These are phyloP conservation scores for Aspergillus aculeatus DNA, from an alignment of 2,329 filamentous ascomycete species.

Conservation along the genomic window DNA sequence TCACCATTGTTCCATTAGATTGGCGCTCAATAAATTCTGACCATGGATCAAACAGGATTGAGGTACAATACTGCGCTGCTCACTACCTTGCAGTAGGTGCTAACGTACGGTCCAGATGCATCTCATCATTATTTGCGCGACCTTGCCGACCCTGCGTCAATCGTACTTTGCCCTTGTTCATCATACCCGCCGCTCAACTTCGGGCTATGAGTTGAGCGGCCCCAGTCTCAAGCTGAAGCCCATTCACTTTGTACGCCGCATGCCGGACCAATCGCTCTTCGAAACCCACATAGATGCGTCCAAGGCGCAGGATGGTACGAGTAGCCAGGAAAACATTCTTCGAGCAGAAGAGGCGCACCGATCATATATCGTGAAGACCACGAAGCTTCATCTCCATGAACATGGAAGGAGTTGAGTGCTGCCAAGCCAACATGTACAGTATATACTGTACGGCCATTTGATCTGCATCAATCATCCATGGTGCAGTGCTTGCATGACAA, in stretches of 20 bases:
- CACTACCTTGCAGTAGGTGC: neutral
- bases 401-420: too few species aligned
- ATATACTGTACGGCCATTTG: too few species aligned
- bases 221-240: neutral
- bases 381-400: conserved; percentile 4
- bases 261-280: conserved; percentile 9
- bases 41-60: too few species aligned
- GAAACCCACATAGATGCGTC: conserved; percentile 5
- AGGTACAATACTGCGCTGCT: too few species aligned
- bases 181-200: conserved; percentile 1
- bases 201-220: neutral
- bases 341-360: neutral
- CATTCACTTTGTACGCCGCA: neutral
- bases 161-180: conserved; percentile 6
- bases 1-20: too few species aligned
- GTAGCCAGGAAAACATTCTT: conserved; percentile 6
- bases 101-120: conserved; percentile 8
- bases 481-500: neutral
- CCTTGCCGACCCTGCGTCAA: conserved; percentile 11
- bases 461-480: neutral
- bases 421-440: too few species aligned
- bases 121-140: conserved; percentile 15
- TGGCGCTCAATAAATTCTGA: too few species aligned
- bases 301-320: neutral
- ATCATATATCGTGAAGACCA: conserved; percentile 8